A percentile compares a stretch with the other conserved stretches of the same genome.
phyloP scores from a whole-genome alignment of 495 filamentous ascomycete species.

The Penicillium taxi region DNA sequence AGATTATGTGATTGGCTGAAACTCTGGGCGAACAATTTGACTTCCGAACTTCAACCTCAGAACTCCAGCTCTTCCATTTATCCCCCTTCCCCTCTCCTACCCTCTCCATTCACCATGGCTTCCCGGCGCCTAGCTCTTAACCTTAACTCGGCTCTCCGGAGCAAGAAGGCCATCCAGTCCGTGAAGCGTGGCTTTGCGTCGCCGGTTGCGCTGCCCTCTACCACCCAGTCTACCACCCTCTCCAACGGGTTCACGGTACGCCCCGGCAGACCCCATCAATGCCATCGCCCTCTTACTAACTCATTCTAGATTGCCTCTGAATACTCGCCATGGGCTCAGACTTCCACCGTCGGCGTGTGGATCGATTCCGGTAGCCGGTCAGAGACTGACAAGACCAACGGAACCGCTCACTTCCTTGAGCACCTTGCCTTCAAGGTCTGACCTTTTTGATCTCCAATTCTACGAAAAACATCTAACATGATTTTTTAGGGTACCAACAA shows the following conservation, averaged over 20 bases:
- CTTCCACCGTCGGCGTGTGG: constrained; percentile 96
- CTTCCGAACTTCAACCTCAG: constrained; percentile 46
- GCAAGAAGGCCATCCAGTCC: constrained; percentile 64
- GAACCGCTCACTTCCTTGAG: constrained; percentile 98
- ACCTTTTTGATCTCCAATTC: constrained; percentile 2
- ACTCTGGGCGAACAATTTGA: constrained; percentile 44
- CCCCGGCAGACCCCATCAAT: constrained; percentile 17
- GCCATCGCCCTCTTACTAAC: constrained; percentile 31
- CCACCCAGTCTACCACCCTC: constrained; percentile 90
- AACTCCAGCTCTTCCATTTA: constrained; percentile 34
- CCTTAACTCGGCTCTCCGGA: constrained; percentile 78
- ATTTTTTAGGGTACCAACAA: constrained; percentile 72
- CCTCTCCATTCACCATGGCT: constrained; percentile 56
- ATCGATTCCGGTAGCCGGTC: constrained; percentile 97
- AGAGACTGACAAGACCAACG: constrained; percentile 97
- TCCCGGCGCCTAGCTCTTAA: constrained; percentile 87
- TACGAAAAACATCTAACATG: constrained; percentile 16
- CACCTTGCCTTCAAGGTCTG: constrained; percentile 97
- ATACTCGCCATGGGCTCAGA: constrained; percentile 97
- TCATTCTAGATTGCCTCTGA: constrained; percentile 80
- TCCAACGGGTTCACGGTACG: constrained; percentile 95
- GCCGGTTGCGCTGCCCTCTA: constrained; percentile 62
- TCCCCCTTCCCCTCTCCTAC: constrained; percentile 25
- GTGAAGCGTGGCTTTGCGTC: constrained; percentile 79
- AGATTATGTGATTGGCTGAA: constrained; percentile 45